Evolutionary conservation across 352 stramenopile genomes (phyloP).

Genomic region (Pythium brachiatum): DNA sequence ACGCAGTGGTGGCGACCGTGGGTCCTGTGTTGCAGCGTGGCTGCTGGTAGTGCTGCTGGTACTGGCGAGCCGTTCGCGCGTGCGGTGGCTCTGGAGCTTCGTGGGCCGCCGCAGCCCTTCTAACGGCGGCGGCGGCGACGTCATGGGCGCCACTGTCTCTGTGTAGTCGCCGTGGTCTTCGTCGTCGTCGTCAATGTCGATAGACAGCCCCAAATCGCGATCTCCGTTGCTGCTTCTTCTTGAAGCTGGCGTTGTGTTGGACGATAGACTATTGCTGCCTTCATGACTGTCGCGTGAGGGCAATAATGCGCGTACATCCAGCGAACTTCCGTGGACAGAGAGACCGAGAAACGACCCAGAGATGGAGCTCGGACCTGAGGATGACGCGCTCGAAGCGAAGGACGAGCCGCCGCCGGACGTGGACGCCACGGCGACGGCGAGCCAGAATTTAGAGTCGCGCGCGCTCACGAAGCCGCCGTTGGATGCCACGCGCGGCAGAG

Average conservation of each 20-base stretch:
- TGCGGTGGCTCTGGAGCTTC: conserved; percentile 24
- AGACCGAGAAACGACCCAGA: not conserved
- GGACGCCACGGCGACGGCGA: conserved; percentile 41
- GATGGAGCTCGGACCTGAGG: not conserved
- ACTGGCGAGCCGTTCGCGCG: conserved; percentile 16
- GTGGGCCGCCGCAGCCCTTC: conserved; percentile 17
- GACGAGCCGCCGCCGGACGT: conserved; percentile 16
- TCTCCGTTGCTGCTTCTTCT: not conserved
- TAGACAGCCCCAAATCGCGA: conserved; percentile 10
- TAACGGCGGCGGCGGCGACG: conserved; percentile 19
- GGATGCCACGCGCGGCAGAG: conserved; percentile 7
- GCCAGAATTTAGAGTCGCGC: conserved; percentile 66
- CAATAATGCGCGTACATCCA: conserved; percentile 2
- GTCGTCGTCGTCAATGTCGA: conserved; percentile 17
- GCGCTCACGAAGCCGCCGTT: conserved; percentile 51
- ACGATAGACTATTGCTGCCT: not conserved
- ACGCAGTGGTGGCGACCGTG: not conserved
- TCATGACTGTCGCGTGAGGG: not conserved
- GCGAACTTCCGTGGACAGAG: not conserved
- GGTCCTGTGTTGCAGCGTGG: not conserved
- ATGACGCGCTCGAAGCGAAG: conserved; percentile 24
- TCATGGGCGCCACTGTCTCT: conserved; percentile 15
- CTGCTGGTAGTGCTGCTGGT: conserved; percentile 4
- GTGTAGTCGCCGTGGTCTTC: not conserved
- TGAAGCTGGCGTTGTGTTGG: not conserved